Conservation (phyloP, 2,329 filamentous ascomycete species). For the Neopestalotiopsis sp. region DNA sequence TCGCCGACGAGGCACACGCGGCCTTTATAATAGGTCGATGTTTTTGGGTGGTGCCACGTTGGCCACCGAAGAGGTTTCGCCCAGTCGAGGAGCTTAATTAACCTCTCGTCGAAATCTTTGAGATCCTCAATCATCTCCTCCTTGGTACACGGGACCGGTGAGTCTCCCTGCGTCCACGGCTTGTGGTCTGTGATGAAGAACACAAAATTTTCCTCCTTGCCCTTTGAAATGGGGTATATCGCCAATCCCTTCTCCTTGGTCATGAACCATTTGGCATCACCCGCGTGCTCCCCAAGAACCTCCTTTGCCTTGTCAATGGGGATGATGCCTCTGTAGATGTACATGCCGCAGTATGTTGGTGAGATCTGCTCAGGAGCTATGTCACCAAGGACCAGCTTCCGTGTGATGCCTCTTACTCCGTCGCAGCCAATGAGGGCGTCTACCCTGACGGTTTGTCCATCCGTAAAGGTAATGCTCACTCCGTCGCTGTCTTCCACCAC, state of each 20-base stretch:
- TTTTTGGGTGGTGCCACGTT: constrained; percentile 31
- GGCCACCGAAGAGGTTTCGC: constrained; percentile 31
- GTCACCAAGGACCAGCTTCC: constrained; percentile 29
- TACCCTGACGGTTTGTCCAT: constrained; percentile 24
- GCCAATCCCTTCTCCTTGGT: constrained; percentile 26
- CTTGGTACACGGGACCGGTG: constrained; percentile 27
- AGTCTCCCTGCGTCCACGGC: constrained; percentile 28
- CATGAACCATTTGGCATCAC: constrained; percentile 35
- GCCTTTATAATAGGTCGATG: constrained; percentile 29
- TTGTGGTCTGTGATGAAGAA: constrained; percentile 27
- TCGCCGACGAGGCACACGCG: constrained; percentile 32
- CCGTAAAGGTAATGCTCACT: constrained; percentile 29
- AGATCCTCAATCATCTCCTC: constrained; percentile 33
- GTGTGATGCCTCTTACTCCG: constrained; percentile 32
- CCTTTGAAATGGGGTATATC: constrained; percentile 32
- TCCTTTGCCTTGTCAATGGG: constrained; percentile 32
- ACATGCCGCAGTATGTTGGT: constrained; percentile 34
- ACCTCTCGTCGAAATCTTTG: constrained; percentile 26
- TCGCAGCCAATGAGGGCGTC: constrained; percentile 33
- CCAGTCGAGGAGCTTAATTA: constrained; percentile 31
- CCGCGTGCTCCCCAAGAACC: constrained; percentile 32
- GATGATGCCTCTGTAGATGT: constrained; percentile 36
- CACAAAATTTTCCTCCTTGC: constrained; percentile 32
- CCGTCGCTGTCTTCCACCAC: constrained; percentile 29
- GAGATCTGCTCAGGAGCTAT: constrained; percentile 30